Base-by-base conservation (phyloP, 768 basidiomycete species). In the Suillus alpinus region DNA sequence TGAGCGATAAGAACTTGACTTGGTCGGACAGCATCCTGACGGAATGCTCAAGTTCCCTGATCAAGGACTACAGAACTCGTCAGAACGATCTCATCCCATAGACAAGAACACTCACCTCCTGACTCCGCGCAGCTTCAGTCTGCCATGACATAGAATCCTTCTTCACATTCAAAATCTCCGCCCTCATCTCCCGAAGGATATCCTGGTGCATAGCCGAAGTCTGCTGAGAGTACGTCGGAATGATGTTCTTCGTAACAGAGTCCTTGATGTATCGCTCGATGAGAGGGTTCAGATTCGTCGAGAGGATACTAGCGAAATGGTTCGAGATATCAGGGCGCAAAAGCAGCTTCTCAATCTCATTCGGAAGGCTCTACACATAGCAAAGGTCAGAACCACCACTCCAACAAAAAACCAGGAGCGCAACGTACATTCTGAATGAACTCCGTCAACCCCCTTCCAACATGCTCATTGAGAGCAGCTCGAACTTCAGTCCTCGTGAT, bases 211-310 rank as follows among this genome's bases (percentile, higher is more conserved):
- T 85, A 7, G 79, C 75, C 10, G 83, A 80, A n/a, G 89, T 83
- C 67, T 89, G 87, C 64, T 89, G 86, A 40, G 86, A 83, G 71
- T 89, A 89, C 34, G 88, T 81, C 2, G 92, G 92, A 40, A 93
- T 77, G 67, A 95, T 83, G 0, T 81, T 85, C 75, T 90, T 87
- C 13, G 80, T 79, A 65, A 94, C 81, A 16, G 87, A 79, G 23
- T 92, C 91, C 77, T 91, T 92, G 70, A 95, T 85, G 66, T 92
- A 88, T 62, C 87, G 81, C 69, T 93, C 91, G 64, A 95, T 85
- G 44, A 88, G 71, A 13, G 92, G 93, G 4, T 86, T 87, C 63
- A 94, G 75, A 51, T 85, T 86, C 9, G 84, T 78, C 12, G 89
- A 85, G 60, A 95, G 80, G 20, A 89, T 83, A 62, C 86, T 86